A percentile compares a stretch with the other conserved stretches of the same genome.
phyloP scores from a whole-genome alignment of 148 eudicot genomes.

The Chenopodium berlandieri region DNA sequence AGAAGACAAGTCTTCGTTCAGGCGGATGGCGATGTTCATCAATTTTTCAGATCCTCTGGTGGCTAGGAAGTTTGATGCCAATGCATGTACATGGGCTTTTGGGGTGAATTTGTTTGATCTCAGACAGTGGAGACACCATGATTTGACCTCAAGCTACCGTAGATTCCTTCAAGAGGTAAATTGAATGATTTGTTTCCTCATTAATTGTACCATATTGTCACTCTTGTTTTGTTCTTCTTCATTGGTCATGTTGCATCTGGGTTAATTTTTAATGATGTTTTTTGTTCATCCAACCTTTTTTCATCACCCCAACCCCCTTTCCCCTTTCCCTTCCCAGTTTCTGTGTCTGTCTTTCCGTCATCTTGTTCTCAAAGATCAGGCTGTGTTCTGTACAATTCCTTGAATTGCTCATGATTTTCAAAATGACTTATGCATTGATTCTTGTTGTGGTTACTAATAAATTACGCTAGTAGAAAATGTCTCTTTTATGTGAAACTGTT shows the following conservation, averaged over 20 bases:
- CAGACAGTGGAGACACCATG: conserved; percentile 65
- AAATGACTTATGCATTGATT: not conserved
- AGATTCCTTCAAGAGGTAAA: conserved; percentile 66
- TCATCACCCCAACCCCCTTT: not conserved
- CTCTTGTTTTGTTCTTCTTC: not conserved
- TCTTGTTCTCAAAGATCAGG: not conserved
- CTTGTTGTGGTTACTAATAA: not conserved
- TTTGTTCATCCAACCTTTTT: not conserved
- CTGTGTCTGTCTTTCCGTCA: not conserved
- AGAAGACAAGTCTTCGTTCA: conserved; percentile 57
- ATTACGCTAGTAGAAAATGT: too few relatives aligned
- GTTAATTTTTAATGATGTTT: not conserved
- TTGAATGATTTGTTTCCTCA: not conserved
- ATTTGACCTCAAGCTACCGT: conserved; percentile 61
- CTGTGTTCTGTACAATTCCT: not conserved
- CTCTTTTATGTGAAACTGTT: too few relatives aligned
- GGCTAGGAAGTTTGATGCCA: conserved; percentile 47
- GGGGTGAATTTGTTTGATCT: conserved; percentile 96
- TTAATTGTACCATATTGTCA: not conserved
- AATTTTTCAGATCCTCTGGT: conserved; percentile 81
- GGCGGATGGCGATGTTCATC: conserved; percentile 62
- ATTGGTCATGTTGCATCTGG: not conserved
- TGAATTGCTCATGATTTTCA: not conserved
- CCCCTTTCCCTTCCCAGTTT: not conserved
- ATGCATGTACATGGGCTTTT: conserved; percentile 96